These are phyloP conservation scores for Phaeotremella skinneri DNA, from an alignment of 768 basidiomycete species.

Conservation along the genomic window DNA sequence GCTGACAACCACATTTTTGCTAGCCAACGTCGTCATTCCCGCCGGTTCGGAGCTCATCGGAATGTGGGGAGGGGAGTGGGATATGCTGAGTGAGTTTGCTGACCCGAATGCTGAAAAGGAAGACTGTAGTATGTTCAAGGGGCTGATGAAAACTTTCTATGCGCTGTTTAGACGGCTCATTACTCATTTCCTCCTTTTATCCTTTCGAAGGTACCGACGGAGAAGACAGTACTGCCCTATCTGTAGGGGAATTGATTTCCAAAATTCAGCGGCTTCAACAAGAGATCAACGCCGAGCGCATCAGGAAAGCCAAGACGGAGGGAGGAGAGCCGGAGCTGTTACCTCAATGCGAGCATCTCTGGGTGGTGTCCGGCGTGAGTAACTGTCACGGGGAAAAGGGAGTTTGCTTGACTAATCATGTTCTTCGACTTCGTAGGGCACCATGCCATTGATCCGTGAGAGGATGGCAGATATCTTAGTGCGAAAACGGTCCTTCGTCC, in stretches of 20 bases:
- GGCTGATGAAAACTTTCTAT: neutral
- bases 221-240: slow-evolving; percentile 46
- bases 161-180: slow-evolving; percentile 34
- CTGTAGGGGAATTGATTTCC: slow-evolving; percentile 47
- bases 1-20: too few species aligned
- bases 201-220: slow-evolving; percentile 49
- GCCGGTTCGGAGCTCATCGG: slow-evolving; percentile 43
- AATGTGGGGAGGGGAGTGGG: slow-evolving; percentile 50
- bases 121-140: neutral
- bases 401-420: too few species aligned
- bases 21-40: slow-evolving; percentile 46
- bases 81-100: slow-evolving; percentile 39
- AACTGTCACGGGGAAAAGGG: too few species aligned
- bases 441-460: slow-evolving; percentile 44
- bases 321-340: slow-evolving; percentile 19
- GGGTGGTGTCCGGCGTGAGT: slow-evolving; percentile 48
- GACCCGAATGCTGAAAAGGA: neutral
- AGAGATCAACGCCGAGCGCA: slow-evolving; percentile 32
- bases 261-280: slow-evolving; percentile 34
- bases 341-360: slow-evolving; percentile 43
- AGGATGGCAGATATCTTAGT: slow-evolving; percentile 45
- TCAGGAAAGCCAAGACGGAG: slow-evolving; percentile 4
- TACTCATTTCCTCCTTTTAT: slow-evolving; percentile 46
- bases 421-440: slow-evolving; percentile 25
- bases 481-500: slow-evolving; percentile 41